A percentile compares a stretch with the other conserved stretches of the same genome.
Conservation (phyloP, 345 rosid species). For the Pistacia integerrima region DNA sequence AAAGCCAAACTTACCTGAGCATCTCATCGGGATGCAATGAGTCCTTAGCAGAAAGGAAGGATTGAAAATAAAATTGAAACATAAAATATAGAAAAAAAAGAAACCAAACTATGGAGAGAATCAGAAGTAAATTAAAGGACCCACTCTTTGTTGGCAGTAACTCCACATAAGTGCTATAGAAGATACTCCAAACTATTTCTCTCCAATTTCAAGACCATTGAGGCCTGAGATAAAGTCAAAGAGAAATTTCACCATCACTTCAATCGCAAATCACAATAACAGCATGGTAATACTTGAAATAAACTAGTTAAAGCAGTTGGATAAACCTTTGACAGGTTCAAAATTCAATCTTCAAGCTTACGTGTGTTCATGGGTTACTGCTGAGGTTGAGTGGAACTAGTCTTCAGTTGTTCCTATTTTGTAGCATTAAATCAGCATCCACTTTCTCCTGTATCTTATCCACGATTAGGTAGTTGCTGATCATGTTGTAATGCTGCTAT, state of each 20-base stretch:
- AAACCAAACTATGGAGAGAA: constrained; percentile 7
- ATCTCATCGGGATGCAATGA: constrained; percentile 73
- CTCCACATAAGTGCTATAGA: constrained; percentile 71
- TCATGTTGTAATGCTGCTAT: no score
- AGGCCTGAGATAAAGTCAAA: constrained; percentile 54
- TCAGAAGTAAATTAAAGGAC: constrained; percentile 23
- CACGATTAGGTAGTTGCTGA: no score
- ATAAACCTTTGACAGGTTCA: no score
- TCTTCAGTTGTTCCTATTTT: no score
- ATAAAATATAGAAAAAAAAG: neutral
- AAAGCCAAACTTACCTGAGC: constrained; percentile 53
- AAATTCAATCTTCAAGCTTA: no score
- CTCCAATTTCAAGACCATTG: constrained; percentile 85
- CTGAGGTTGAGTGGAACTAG: no score
- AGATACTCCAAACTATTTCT: constrained; percentile 89
- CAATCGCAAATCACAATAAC: constrained; percentile 3
- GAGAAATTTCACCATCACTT: constrained; percentile 9
- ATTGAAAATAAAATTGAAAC: constrained; percentile 12
- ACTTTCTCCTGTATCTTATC: no score
- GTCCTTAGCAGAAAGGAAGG: constrained; percentile 6
- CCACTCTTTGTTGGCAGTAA: constrained; percentile 89
- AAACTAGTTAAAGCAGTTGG: no score
- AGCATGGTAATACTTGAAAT: neutral
- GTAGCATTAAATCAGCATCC: no score
- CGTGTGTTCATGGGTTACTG: no score